A percentile compares a stretch with the other conserved stretches of the same genome.
These are phyloP conservation scores for Hortaea sp. DNA, from an alignment of 2,329 filamentous ascomycete species.

Conservation along the genomic window DNA sequence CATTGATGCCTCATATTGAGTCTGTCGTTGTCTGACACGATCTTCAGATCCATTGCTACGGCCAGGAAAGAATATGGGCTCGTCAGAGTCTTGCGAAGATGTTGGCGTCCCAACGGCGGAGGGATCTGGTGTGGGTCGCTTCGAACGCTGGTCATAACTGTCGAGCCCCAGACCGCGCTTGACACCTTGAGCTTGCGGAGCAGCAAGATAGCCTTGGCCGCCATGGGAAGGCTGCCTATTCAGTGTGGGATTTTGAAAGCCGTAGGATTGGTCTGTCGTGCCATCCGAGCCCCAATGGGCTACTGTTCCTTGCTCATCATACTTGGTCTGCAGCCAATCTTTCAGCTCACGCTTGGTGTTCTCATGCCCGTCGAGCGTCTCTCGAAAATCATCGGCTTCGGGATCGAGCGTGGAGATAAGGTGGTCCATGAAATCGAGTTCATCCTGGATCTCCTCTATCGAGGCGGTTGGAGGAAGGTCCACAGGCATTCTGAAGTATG, in stretches of 20 bases:
- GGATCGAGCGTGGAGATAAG: constrained; percentile 23
- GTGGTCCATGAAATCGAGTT: constrained; percentile 23
- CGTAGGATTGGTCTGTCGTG: constrained; percentile 4
- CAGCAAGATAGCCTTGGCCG: background rate
- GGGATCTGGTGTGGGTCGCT: constrained; percentile 21
- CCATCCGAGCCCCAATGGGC: constrained; percentile 6
- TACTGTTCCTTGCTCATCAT: background rate
- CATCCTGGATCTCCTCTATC: constrained; percentile 21
- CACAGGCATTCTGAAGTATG: background rate
- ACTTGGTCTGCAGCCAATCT: constrained; percentile 6
- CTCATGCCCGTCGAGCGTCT: constrained; percentile 13
- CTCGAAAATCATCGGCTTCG: constrained; percentile 19
- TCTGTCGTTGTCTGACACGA: constrained; percentile 6
- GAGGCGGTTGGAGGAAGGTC: background rate
- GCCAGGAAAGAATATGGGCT: constrained; percentile 8
- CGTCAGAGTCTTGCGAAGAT: constrained; percentile 16
- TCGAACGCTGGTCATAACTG: constrained; percentile 13
- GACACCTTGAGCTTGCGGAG: background rate
- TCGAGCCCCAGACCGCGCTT: constrained; percentile 14
- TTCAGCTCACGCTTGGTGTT: constrained; percentile 14
- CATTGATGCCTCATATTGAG: constrained; percentile 6
- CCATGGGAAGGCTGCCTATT: constrained; percentile 8
- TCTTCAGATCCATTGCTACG: background rate
- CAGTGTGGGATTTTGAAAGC: constrained; percentile 12
- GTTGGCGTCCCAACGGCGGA: constrained; percentile 16